These are phyloP conservation scores for Graphiopsis chlorocephala DNA, from an alignment of 2,329 filamentous ascomycete genomes.

Conservation along the genomic window DNA sequence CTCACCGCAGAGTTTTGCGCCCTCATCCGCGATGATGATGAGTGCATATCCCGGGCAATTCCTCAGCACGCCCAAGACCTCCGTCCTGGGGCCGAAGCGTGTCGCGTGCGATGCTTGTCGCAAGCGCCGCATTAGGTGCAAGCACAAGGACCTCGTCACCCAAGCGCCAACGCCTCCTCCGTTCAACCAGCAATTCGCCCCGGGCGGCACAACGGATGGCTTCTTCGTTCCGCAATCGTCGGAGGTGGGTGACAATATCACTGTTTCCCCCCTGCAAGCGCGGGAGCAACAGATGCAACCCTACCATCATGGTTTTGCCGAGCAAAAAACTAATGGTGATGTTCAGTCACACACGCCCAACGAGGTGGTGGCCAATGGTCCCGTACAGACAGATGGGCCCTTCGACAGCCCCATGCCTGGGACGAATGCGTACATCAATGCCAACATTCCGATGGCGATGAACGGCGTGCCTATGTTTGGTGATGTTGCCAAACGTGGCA, in stretches of 20 bases:
- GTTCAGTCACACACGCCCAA: slow-evolving; percentile 15
- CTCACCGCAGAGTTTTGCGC: slow-evolving; percentile 16
- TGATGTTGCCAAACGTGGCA: slow-evolving; percentile 33
- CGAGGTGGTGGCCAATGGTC: neutral
- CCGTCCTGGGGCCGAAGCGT: slow-evolving; percentile 58
- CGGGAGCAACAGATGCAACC: slow-evolving; percentile 8
- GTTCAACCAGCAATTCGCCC: slow-evolving; percentile 13
- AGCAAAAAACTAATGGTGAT: slow-evolving; percentile 14
- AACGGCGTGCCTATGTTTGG: slow-evolving; percentile 59
- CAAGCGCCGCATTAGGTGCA: slow-evolving; percentile 60
- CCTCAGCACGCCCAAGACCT: slow-evolving; percentile 53
- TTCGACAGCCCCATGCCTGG: slow-evolving; percentile 27
- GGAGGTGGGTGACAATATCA: slow-evolving; percentile 30
- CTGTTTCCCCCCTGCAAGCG: slow-evolving; percentile 20
- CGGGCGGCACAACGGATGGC: slow-evolving; percentile 18
- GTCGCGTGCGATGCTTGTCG: slow-evolving; percentile 63
- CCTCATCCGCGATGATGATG: slow-evolving; percentile 30
- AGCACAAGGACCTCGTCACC: slow-evolving; percentile 57
- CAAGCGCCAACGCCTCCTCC: slow-evolving; percentile 21
- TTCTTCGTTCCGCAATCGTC: slow-evolving; percentile 20
- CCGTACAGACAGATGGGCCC: neutral
- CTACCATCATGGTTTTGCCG: slow-evolving; percentile 11
- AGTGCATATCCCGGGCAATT: slow-evolving; percentile 32
- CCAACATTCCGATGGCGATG: slow-evolving; percentile 48
- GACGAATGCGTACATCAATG: slow-evolving; percentile 33